phyloP scores from a whole-genome alignment of 1,139 yeast species.

The Yamadazyma friedrichii region DNA sequence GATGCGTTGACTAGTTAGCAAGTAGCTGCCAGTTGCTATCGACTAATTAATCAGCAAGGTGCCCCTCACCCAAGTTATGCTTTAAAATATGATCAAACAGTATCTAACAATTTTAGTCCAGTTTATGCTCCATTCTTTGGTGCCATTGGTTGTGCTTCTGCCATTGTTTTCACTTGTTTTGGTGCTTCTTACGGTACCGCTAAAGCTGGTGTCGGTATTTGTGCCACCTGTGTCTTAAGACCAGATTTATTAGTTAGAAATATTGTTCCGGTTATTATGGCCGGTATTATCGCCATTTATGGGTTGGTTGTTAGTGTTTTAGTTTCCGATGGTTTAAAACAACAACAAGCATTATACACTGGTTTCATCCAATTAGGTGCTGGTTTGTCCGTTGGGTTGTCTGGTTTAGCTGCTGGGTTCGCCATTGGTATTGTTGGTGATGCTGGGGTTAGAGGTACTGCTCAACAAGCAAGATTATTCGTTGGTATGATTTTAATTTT shows the following conservation, averaged over 20 bases:
- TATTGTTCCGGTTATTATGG: constrained; percentile 97
- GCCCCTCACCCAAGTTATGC: too few species aligned
- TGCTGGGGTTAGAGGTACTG: constrained; percentile 95
- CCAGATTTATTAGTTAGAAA: constrained; percentile 91
- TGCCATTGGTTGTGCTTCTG: constrained; percentile 98
- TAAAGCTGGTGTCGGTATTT: constrained; percentile 98
- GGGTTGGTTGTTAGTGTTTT: constrained; percentile 96
- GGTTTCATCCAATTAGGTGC: constrained; percentile 99
- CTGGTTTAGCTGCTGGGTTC: constrained; percentile 96
- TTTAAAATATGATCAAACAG: too few species aligned
- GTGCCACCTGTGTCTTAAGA: constrained; percentile 96
- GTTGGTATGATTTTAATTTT: constrained; percentile 92
- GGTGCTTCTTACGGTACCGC: constrained; percentile 99
- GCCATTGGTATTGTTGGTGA: constrained; percentile 99
- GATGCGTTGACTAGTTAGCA: not conserved
- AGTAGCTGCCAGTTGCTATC: too few species aligned
- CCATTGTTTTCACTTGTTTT: constrained; percentile 96
- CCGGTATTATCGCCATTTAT: constrained; percentile 99
- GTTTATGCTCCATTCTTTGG: constrained; percentile 93
- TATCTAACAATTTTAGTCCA: constrained; percentile 47
- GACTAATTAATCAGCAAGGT: too few species aligned
- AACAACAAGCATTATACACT: constrained; percentile 89
- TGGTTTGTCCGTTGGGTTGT: constrained; percentile 95
- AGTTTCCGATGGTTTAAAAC: constrained; percentile 87
- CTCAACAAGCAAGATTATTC: constrained; percentile 95